Conservation (phyloP, 1,284 basidiomycete species). For the Tremellales sp. region DNA sequence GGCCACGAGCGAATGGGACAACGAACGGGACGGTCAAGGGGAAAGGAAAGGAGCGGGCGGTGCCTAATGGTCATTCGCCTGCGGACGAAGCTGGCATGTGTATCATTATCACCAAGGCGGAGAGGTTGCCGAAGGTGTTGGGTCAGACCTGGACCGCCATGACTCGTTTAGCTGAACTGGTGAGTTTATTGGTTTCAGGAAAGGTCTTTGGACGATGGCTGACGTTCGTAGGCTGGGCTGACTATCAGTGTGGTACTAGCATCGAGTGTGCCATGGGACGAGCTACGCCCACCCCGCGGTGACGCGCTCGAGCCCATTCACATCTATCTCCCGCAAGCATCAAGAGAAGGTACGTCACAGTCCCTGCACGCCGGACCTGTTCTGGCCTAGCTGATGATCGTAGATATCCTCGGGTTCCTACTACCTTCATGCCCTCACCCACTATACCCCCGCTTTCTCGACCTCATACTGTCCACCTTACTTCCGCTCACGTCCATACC, state of each 20-base stretch:
- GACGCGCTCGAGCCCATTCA: constrained; percentile 72
- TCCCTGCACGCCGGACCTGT: too few species aligned
- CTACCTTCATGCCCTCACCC: constrained; percentile 44
- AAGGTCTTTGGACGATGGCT: not conserved
- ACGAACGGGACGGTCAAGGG: constrained; percentile 8
- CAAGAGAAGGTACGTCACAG: constrained; percentile 59
- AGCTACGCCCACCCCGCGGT: constrained; percentile 64
- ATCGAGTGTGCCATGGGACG: constrained; percentile 68
- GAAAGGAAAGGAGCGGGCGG: constrained; percentile 6
- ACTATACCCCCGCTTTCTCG: constrained; percentile 64
- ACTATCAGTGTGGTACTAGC: constrained; percentile 61
- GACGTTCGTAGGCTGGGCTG: constrained; percentile 39
- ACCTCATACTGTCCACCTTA: constrained; percentile 62
- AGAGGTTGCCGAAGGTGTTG: constrained; percentile 60
- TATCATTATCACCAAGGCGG: constrained; percentile 65
- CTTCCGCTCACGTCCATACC: constrained; percentile 61
- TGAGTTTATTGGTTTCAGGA: constrained; percentile 47
- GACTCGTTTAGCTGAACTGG: constrained; percentile 68
- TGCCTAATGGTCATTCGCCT: too few species aligned
- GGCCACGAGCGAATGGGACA: constrained; percentile 23
- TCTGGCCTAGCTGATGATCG: not conserved
- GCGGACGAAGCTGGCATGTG: constrained; percentile 50
- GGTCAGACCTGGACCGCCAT: constrained; percentile 66
- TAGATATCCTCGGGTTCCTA: constrained; percentile 29
- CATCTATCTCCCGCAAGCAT: constrained; percentile 58